Conservation (phyloP, 495 filamentous ascomycete genomes). For the Aspergillus cristatus region DNA sequence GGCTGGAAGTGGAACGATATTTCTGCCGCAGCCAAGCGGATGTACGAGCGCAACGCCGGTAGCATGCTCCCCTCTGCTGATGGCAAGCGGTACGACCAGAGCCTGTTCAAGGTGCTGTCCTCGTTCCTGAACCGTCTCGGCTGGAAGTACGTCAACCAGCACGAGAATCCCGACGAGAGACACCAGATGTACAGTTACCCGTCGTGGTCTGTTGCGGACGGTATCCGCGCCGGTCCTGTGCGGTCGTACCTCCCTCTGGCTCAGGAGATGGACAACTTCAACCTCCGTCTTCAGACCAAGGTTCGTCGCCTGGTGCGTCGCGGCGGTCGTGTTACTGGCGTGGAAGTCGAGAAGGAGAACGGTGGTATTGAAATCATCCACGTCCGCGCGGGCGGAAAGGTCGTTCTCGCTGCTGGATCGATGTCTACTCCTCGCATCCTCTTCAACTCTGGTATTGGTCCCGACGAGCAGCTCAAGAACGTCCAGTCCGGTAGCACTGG, state of each 20-base stretch:
- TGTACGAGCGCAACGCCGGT: slow-evolving; percentile 59
- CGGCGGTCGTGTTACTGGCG: slow-evolving; percentile 51
- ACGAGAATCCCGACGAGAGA: slow-evolving; percentile 49
- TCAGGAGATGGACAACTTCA: slow-evolving; percentile 53
- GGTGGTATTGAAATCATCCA: slow-evolving; percentile 52
- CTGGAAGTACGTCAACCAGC: slow-evolving; percentile 51
- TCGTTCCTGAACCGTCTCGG: slow-evolving; percentile 41
- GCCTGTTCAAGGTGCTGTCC: slow-evolving; percentile 49
- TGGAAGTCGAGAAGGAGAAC: slow-evolving; percentile 51
- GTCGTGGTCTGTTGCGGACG: slow-evolving; percentile 54
- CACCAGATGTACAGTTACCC: slow-evolving; percentile 54
- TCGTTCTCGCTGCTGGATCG: slow-evolving; percentile 57
- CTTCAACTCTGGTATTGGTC: slow-evolving; percentile 52
- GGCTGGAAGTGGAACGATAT: slow-evolving; percentile 61
- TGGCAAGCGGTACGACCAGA: slow-evolving; percentile 55
- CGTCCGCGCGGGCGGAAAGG: slow-evolving; percentile 48
- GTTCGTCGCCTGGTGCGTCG: slow-evolving; percentile 54
- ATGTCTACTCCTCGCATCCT: slow-evolving; percentile 64
- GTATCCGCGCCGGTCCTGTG: slow-evolving; percentile 59
- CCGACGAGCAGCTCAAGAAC: slow-evolving; percentile 45
- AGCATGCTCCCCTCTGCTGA: slow-evolving; percentile 58
- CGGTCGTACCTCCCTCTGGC: slow-evolving; percentile 61
- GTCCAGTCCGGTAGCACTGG: slow-evolving; percentile 32
- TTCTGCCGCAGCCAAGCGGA: slow-evolving; percentile 38
- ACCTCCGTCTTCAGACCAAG: slow-evolving; percentile 51